A percentile compares a stretch with the other conserved stretches of the same genome.
phyloP scores from a whole-genome alignment of 768 basidiomycete genomes.

The Termitomyces sp. region DNA sequence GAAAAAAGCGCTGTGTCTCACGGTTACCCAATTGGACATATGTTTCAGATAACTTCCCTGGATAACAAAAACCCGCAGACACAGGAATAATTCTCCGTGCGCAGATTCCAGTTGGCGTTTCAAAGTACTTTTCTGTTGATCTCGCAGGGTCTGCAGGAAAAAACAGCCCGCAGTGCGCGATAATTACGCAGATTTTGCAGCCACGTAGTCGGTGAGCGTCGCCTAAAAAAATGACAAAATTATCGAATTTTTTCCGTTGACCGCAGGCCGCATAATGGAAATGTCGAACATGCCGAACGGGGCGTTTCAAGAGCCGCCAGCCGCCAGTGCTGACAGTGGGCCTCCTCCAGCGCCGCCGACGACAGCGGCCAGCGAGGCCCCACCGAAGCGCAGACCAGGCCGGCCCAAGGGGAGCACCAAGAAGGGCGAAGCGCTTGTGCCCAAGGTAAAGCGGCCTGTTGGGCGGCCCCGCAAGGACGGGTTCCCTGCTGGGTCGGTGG shows the following conservation, averaged over 20 bases:
- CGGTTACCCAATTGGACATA: slow-evolving; percentile 2
- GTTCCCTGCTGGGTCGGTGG: slow-evolving; percentile 71
- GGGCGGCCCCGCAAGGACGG: slow-evolving; percentile 82
- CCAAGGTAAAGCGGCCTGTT: slow-evolving; percentile 73
- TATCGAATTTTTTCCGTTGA: slow-evolving; percentile 8
- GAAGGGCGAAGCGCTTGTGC: slow-evolving; percentile 43
- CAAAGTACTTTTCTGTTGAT: neutral
- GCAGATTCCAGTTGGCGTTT: neutral
- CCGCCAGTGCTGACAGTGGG: no score
- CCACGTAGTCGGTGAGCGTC: neutral
- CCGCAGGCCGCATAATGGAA: slow-evolving; percentile 8
- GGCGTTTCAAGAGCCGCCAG: slow-evolving; percentile 1
- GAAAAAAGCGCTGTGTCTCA: neutral
- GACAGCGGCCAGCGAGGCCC: neutral
- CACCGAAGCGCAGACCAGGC: slow-evolving; percentile 65
- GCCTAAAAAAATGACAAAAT: neutral
- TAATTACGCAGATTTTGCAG: neutral
- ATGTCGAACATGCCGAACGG: slow-evolving; percentile 16
- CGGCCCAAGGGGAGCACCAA: slow-evolving; percentile 80
- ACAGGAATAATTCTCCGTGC: neutral
- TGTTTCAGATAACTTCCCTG: neutral
- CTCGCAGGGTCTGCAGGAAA: neutral
- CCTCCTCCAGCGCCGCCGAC: neutral
- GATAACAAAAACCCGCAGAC: neutral
- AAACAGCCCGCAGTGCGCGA: neutral